phyloP scores from a whole-genome alignment of 1,284 basidiomycete genomes.

The Psilocybe mexicana region DNA sequence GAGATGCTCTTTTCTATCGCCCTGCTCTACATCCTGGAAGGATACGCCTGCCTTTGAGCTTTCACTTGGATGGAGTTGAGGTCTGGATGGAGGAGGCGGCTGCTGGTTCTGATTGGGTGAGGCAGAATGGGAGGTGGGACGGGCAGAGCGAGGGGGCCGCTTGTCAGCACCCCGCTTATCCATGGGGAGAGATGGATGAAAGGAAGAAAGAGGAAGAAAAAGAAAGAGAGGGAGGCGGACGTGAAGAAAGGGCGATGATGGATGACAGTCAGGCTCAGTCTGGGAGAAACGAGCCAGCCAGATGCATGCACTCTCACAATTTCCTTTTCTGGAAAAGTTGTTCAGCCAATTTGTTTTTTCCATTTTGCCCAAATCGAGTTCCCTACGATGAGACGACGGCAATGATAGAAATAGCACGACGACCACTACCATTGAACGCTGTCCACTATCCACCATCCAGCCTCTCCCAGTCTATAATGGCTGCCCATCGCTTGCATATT shows the following conservation, averaged over 20 bases:
- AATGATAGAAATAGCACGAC: no score
- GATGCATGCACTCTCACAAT: slow-evolving; percentile 4
- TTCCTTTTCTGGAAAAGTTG: slow-evolving; percentile 21
- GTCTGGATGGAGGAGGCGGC: slow-evolving; percentile 20
- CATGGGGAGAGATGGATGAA: slow-evolving; percentile 34
- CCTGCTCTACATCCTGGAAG: slow-evolving; percentile 67
- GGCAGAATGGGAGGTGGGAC: slow-evolving; percentile 32
- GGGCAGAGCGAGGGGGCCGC: slow-evolving; percentile 45
- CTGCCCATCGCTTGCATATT: no score
- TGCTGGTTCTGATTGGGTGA: slow-evolving; percentile 27
- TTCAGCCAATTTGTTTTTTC: slow-evolving; percentile 4
- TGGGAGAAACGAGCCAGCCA: slow-evolving; percentile 16
- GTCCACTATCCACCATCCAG: no score
- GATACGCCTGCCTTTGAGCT: slow-evolving; percentile 52
- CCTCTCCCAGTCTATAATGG: no score
- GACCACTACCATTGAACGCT: no score
- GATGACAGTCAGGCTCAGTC: slow-evolving; percentile 17
- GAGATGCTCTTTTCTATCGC: slow-evolving; percentile 58
- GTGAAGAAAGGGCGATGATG: slow-evolving; percentile 20
- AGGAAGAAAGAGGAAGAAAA: slow-evolving; percentile 16
- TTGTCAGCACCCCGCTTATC: slow-evolving; percentile 43
- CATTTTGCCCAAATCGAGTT: neutral
- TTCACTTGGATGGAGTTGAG: slow-evolving; percentile 37
- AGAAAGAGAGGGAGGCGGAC: slow-evolving; percentile 20
- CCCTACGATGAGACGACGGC: neutral